Conservation (phyloP, 2,329 filamentous ascomycete species). For the Talaromyces pinophilus region DNA sequence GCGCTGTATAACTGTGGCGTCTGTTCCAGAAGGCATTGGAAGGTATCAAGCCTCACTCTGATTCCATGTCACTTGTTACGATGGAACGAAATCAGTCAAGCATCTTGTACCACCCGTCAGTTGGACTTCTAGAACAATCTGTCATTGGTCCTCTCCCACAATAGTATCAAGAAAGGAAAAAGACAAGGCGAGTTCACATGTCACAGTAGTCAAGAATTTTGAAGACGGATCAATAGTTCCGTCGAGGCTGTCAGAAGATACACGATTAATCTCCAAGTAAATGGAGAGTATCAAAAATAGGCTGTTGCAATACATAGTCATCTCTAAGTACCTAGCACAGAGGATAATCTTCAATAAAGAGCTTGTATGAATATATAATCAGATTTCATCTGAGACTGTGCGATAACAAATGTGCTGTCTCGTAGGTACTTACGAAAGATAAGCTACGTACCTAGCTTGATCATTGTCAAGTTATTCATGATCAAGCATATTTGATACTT, state of each 20-base stretch:
- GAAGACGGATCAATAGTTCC: background rate
- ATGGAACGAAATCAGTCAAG: background rate
- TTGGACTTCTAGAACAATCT: background rate
- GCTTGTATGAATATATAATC: background rate
- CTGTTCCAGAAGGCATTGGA: background rate
- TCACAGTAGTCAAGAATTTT: background rate
- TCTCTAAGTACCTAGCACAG: background rate
- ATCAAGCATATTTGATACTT: background rate
- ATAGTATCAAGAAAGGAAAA: background rate
- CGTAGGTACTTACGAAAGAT: background rate
- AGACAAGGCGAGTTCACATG: background rate
- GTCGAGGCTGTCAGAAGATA: background rate
- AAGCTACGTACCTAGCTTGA: background rate
- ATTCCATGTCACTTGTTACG: background rate
- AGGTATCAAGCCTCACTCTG: background rate
- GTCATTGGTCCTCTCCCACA: background rate
- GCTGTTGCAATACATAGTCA: background rate
- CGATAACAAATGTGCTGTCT: background rate
- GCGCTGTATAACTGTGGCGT: background rate
- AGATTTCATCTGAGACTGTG: background rate
- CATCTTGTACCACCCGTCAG: background rate
- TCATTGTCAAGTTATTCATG: background rate
- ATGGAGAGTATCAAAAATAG: background rate
- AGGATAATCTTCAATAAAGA: too few species aligned
- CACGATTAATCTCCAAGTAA: background rate